Evolutionary conservation across 1,284 basidiomycete species (phyloP), one percentile per base, ranked within the genome.

Genomic region (Moesziomyces sp.): DNA sequence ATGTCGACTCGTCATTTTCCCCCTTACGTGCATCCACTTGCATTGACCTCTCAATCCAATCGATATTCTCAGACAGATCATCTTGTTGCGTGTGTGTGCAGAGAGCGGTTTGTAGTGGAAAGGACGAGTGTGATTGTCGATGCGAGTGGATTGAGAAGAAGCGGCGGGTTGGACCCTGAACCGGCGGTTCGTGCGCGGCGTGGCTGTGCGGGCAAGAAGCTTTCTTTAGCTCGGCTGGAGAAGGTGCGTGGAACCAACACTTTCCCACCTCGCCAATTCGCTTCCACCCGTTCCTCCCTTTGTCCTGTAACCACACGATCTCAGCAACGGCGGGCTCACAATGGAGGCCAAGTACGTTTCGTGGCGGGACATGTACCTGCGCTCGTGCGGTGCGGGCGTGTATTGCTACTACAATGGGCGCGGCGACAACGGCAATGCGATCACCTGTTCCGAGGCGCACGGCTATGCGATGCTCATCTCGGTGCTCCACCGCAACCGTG

Each of bases 381-480:
- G 72, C 16, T 46, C 42, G 16, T 71, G 13, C 16, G 13, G 26
- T 28, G 26, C 26, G 18, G 77, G 78, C 10, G 53, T 76, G 21
- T 79, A 79, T 55, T 79, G 77, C 65, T 80, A 68, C 58, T 80
- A 80, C 66, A 80, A 80, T 35, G 74, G 54, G 48, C 50, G 61
- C 35, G 71, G 74, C 7, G 74, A 76, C 46, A 75, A 81, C 57
- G 79, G 78, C 21, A 74, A 81, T 43, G 79, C 79, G 6, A 64
- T 81, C n/a, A 81, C 79, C 6, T 81, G 79, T 52, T 80, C 78
- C 5, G 79, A 81, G 51, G 79, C 79, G 18, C 79, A 81, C 44
- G 79, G 78, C 7, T 81, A 81, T 49, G 79, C 78, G 0, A 81
- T 81, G 78, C 62, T 81, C 26, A 81, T 80, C 57, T 70, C 78